These are phyloP conservation scores for Gracilaria gracilis DNA, from an alignment of 23 red algal genomes.

Conservation along the genomic window DNA sequence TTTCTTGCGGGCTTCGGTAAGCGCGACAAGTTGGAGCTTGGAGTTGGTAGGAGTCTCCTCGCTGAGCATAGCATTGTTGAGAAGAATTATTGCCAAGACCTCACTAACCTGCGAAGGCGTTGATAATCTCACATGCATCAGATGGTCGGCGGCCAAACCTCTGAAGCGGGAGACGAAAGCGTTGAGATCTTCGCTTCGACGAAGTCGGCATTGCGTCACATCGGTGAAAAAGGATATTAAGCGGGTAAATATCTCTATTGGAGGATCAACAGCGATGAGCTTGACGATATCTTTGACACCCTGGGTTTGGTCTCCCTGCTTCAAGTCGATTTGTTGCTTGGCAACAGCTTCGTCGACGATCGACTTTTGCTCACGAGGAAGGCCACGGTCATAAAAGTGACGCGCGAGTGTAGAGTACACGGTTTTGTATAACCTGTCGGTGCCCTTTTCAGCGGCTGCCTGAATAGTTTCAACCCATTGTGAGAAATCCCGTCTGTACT, in stretches of 20 bases:
- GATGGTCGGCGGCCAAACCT: conserved; percentile 4
- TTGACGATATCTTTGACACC: background rate
- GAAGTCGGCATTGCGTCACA: background rate
- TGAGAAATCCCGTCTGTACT: too few relatives aligned
- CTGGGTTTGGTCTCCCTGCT: background rate
- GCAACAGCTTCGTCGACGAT: too few relatives aligned
- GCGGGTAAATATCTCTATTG: background rate
- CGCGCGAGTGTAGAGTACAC: too few relatives aligned
- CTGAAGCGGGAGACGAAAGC: conserved; percentile 8
- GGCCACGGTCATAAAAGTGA: too few relatives aligned
- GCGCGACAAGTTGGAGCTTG: conserved; percentile 14
- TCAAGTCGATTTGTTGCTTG: background rate
- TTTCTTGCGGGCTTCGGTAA: conserved; percentile 23
- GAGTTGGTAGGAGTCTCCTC: conserved; percentile 30
- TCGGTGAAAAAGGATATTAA: background rate
- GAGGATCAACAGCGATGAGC: background rate
- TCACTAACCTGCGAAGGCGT: conserved; percentile 6
- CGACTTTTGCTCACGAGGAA: too few relatives aligned
- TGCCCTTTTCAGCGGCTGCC: too few relatives aligned
- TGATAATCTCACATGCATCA: conserved; percentile 2
- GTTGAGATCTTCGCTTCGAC: background rate
- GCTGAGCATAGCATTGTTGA: conserved; percentile 20
- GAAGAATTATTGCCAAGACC: background rate
- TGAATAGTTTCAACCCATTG: too few relatives aligned
- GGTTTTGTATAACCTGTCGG: too few relatives aligned